Percentiles rank a stretch among this genome's conserved stretches.
Evolutionary conservation across 257 asterid genomes (phyloP).

Genomic region (Solanum acaule): DNA sequence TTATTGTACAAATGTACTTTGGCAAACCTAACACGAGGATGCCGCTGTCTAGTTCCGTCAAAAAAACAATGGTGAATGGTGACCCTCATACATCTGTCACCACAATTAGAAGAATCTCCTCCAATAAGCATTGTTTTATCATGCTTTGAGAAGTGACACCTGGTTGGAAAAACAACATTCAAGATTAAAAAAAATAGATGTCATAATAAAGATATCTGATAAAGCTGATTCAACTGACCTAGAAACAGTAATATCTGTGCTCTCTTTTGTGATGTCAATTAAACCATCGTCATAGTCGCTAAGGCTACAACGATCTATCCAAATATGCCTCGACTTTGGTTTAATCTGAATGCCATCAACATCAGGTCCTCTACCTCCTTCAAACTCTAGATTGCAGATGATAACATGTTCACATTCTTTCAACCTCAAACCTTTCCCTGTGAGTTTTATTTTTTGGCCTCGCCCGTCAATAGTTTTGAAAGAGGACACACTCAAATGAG

Average conservation of each 20-base stretch:
- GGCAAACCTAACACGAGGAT: constrained; percentile 88
- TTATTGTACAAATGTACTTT: constrained; percentile 85
- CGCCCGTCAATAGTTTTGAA: constrained; percentile 88
- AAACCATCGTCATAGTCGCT: constrained; percentile 66
- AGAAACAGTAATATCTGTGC: constrained; percentile 82
- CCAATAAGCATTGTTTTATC: constrained; percentile 79
- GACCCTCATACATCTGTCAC: constrained; percentile 65
- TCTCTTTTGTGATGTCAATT: constrained; percentile 61
- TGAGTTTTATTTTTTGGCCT: constrained; percentile 59
- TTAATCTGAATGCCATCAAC: constrained; percentile 81
- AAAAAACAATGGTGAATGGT: constrained; percentile 97
- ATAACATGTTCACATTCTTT: constrained; percentile 84
- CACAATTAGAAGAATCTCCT: constrained; percentile 53
- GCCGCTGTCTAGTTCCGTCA: constrained; percentile 84
- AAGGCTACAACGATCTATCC: constrained; percentile 93
- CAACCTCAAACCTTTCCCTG: constrained; percentile 73
- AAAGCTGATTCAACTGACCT: constrained; percentile 28
- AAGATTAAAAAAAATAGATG: neutral
- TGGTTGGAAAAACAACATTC: constrained; percentile 3
- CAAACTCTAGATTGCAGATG: constrained; percentile 59
- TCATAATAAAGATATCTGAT: neutral
- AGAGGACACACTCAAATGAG: constrained; percentile 57
- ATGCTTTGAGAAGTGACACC: constrained; percentile 80
- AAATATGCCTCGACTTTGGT: constrained; percentile 66
- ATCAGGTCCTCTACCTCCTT: constrained; percentile 72